Conservation (phyloP, 352 stramenopile genomes). For the Pseudoperonospora humuli region DNA sequence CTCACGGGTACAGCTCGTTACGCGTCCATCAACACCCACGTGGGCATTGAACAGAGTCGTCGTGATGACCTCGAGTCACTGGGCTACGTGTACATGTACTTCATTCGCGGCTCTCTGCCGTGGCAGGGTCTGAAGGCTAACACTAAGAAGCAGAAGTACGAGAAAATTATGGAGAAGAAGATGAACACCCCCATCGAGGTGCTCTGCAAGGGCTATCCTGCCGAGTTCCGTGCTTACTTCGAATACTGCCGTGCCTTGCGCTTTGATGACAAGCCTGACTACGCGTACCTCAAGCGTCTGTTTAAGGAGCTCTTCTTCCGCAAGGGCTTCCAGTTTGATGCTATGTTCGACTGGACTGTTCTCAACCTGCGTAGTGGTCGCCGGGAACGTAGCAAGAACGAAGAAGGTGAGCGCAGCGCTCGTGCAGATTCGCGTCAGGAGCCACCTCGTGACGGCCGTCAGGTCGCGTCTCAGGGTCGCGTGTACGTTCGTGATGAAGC, state of each 20-base stretch:
- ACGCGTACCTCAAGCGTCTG: constrained; percentile 89
- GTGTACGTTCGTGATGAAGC: constrained; percentile 62
- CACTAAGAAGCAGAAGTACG: constrained; percentile 94
- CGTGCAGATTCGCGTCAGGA: constrained; percentile 53
- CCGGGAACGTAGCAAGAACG: constrained; percentile 51
- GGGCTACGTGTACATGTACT: constrained; percentile 93
- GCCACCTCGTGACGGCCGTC: constrained; percentile 32
- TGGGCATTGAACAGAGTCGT: constrained; percentile 96
- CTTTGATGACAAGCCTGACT: constrained; percentile 87
- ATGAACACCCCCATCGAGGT: constrained; percentile 91
- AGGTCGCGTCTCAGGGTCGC: constrained; percentile 47
- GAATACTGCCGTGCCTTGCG: constrained; percentile 85
- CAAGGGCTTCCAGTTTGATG: constrained; percentile 98
- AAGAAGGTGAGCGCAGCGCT: constrained; percentile 56
- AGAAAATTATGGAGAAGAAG: constrained; percentile 99
- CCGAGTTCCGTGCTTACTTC: constrained; percentile 97
- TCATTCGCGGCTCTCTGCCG: constrained; percentile 90
- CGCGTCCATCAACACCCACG: constrained; percentile 98
- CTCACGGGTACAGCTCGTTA: constrained; percentile 96
- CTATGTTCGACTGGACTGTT: constrained; percentile 99
- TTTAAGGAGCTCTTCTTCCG: constrained; percentile 99
- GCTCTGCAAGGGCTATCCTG: constrained; percentile 91
- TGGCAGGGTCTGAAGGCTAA: constrained; percentile 98
- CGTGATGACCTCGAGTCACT: constrained; percentile 97
- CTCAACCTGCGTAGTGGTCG: constrained; percentile 77